These are phyloP conservation scores for Sclerotinia trifoliorum DNA, from an alignment of 2,329 filamentous ascomycete species.

Conservation along the genomic window DNA sequence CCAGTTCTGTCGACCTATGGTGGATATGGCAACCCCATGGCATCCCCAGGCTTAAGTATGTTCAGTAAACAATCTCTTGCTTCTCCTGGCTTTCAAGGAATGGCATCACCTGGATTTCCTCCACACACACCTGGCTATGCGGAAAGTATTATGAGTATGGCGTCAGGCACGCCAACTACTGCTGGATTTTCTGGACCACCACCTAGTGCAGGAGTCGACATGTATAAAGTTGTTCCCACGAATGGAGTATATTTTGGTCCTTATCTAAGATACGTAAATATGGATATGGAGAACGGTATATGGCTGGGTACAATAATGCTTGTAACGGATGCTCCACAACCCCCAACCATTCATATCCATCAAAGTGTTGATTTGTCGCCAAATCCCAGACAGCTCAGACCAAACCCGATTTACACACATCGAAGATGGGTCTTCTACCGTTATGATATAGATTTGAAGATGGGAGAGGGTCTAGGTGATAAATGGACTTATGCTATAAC, in stretches of 20 bases:
- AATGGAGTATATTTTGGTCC: conserved; percentile 98
- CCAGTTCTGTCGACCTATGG: conserved; percentile 55
- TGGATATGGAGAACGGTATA: conserved; percentile 86
- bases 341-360: conserved; percentile 94
- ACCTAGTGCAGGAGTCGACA: conserved; percentile 81
- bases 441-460: conserved; percentile 85
- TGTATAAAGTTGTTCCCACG: conserved; percentile 90
- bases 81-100: conserved; percentile 17
- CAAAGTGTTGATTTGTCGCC: conserved; percentile 86
- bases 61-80: conserved; percentile 64
- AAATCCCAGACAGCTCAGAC: conserved; percentile 82
- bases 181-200: conserved; percentile 88
- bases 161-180: conserved; percentile 69
- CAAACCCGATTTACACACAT: conserved; percentile 80
- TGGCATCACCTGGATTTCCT: conserved; percentile 54
- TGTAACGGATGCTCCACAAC: conserved; percentile 85
- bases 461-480: conserved; percentile 77
- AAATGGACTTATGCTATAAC: conserved; percentile 99
- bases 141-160: conserved; percentile 80
- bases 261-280: conserved; percentile 92
- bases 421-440: conserved; percentile 95
- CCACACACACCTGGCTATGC: conserved; percentile 82
- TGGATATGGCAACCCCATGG: conserved; percentile 67
- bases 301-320: conserved; percentile 95
- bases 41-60: conserved; percentile 59